Evolutionary conservation across 2,329 filamentous ascomycete species (phyloP), one percentile per base, ranked within the genome.

Genomic region (Claviceps sp.): DNA sequence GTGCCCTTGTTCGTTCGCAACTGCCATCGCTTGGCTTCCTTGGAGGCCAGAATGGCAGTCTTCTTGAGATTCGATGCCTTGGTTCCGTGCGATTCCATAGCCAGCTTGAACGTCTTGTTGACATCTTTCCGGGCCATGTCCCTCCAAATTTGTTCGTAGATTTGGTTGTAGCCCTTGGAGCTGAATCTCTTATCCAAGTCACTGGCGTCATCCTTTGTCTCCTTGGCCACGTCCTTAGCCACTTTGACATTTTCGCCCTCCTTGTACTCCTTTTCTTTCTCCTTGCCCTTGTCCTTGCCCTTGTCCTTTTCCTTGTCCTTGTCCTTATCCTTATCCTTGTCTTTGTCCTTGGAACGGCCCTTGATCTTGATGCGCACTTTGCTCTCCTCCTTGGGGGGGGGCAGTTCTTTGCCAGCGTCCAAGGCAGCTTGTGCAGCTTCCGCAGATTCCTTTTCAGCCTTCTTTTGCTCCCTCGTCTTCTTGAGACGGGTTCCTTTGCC

Each of bases 11-110:
- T 98, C 51, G 93, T 98, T 43, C 89, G 86, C 55, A 94, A 80
- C 68, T 98, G 94, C 93, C 93, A 98, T 63, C 94, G 79, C 63
- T 94, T 89, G 51, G 93, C 91, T 70, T 98, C 93, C 66, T 98
- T 98, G 55, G 91, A 94, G 7, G 93, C 93, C 42, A 98, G 75
- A 60, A 97, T 91, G 14, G 90, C 93, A 0, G 93, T 98, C 77
- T 98, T 98, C 66, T 95, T 93, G 47, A 95, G 78, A 61, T 98
- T 98, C n/a, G 91, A 94, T 50, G 87, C 81, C 65, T 94, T 94
- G 40, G 85, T 94, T 8, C 83, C 79, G 54, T 91, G 82, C 0
- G 91, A 96, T 59, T 89, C 85, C 52, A 84, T 81, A 52, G 94
- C 94, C 65, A 96, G 78, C 59, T 93, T 88, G 65, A 82, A 89